Conservation (phyloP, 2,329 filamentous ascomycete genomes). For the Fusarium stilboides region DNA sequence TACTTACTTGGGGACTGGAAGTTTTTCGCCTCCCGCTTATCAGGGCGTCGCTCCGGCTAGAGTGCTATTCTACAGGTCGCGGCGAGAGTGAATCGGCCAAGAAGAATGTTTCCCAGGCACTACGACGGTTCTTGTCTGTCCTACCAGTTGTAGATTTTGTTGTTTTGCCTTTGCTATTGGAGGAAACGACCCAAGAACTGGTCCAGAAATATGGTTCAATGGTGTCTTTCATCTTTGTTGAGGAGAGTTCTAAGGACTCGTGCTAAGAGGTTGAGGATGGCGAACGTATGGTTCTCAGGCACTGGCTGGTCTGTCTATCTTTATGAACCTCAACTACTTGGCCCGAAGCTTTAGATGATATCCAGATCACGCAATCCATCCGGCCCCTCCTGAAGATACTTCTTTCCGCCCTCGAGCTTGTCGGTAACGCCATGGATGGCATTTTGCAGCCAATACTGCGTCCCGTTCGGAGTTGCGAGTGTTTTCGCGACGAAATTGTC, state of each 20-base stretch:
- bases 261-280: no score
- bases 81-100: no score
- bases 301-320: not conserved
- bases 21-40: no score
- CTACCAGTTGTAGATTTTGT: no score
- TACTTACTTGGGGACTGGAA: no score
- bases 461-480: conserved; percentile 25
- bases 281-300: no score
- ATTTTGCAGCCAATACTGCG: conserved; percentile 33
- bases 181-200: not conserved
- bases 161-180: not conserved
- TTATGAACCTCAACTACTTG: not conserved
- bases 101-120: no score
- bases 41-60: no score
- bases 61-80: no score
- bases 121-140: not conserved
- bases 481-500: conserved; percentile 1
- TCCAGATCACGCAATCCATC: conserved; percentile 62
- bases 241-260: no score
- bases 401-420: conserved; percentile 19
- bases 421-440: conserved; percentile 25
- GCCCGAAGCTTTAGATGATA: not conserved
- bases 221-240: not conserved
- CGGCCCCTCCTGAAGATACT: conserved; percentile 21
- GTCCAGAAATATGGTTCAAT: not conserved